Evolutionary conservation across 345 rosid species (phyloP), one percentile per base, ranked within the genome.

Genomic region (Salix purpurea): DNA sequence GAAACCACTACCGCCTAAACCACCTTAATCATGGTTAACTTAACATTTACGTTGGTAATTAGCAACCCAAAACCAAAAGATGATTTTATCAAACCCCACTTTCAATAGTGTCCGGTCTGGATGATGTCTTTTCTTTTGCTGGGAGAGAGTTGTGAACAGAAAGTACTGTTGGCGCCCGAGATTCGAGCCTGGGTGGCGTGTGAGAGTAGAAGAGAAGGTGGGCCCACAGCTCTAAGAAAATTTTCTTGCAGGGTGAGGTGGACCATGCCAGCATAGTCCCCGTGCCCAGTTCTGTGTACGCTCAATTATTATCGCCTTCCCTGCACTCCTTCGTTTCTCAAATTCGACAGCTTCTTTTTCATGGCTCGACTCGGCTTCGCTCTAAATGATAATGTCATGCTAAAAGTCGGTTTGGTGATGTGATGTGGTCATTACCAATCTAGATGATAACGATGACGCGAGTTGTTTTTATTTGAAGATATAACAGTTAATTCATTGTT

Each of bases 261-360:
- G 69, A n/a, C 12, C 69, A 21, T 54, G 0, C 26, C 61, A 21
- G 61, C 26, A 54, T 3, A 46, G 9, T 2, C 61, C 61, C 24
- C 61, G n/a, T 9, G 11, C 23, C 24, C 71, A 13, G 32, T 5
- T 36, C 19, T 37, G 68, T 79, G 60, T 65, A 48, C 73, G 61
- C 16, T 70, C 77, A 75, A 76, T 84, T 65, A 84, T 81, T 84
- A 67, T 50, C 81, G 6, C 72, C 77, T 40, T 34, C 64, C 65
- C 70, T 15, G 24, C 84, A 50, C 37, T 19, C 28, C 58, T 40
- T 40, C 73, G 26, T 23, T 11, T 50, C 36, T 70, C 71, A 10
- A 16, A 50, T 50, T 50, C 58, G 1, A 50, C 58, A 4, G 58
- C 58, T 50, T 50, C 58, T 4, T 54, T 21, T 54, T 1, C 61